Evolutionary conservation across 352 stramenopile species (phyloP), one percentile per base, ranked within the genome.

Genomic region (Globisporangium carolinianum): DNA sequence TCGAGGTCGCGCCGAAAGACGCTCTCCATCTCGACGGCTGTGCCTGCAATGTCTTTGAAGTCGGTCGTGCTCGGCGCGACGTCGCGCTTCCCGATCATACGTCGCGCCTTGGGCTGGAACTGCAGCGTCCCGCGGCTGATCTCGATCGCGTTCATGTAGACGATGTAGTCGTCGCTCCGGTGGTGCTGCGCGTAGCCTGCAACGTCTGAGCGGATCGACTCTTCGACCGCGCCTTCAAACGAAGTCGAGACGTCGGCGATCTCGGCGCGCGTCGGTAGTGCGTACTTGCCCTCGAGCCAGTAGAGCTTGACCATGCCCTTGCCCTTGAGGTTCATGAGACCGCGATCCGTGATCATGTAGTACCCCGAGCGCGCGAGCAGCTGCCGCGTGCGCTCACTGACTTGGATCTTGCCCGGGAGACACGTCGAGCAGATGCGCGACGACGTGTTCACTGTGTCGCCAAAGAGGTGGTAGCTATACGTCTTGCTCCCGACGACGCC

Each of bases 381-480:
- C 46, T 88, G 63, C 4, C 69, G 69, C 55, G 76, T 75, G 24
- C 71, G 71, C 24, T 77, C 70, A 47, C 78, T 88, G 61, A 88
- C 81, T 51, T 92, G 82, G 53, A 92, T 86, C 39, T 74, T 83
- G 0, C 80, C 78, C 5, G 81, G 60, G 32, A 74, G 63, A 48
- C 68, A 75, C 42, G 76, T 91, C 46, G 83, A 94, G 55, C 83
- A 95, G 38, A 94, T 76, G 3, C 85, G 71, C 17, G 79, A 91
- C 5, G 81, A 86, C 32, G 78, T 89, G 68, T 92, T 95, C 47
- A 92, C 85, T 2, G 85, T 89, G 53, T 92, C 83, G 5, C 85
- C 85, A 66, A 93, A 93, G 37, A 95, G 72, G 38, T 94, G 86
- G 60, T 91, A 96, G 49, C 84, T 86, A 47, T 89, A 89, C 6